Base-by-base conservation (phyloP, 768 basidiomycete genomes). In the Suillus bovinus region DNA sequence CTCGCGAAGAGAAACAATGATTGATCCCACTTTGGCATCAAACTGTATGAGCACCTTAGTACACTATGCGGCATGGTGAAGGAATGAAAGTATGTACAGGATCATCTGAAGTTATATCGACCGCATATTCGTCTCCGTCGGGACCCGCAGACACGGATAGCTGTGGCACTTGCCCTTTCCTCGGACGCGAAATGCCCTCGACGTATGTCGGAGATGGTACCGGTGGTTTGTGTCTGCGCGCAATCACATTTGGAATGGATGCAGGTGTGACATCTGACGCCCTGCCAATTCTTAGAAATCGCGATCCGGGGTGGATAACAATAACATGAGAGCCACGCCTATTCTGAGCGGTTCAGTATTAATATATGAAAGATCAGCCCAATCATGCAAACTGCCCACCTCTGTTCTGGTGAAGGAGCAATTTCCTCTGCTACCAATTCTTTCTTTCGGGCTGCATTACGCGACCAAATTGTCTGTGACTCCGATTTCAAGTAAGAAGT, bases 401-500 rank as follows among this genome's bases (percentile, higher is more conserved):
- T 82, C 64, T 80, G 79, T 34, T 87, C 85, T 60, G 70, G 70
- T 22, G 76, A 56, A 16, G 78, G 56, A 39, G 68, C 58, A 24
- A 70, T 69, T 63, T 86, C 83, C 60, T 81, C 80, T 36, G 71
- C 66, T 7, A 74, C 63, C 49, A 75, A 73, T 69, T 85, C 85
- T 64, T 78, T 80, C 71, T 82, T 86, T 39, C 80, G 80, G 57
- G 78, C 74, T 20, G 84, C 80, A 74, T 91, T 91, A 68, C 90
- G 79, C 11, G 84, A 79, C 90, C 91, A 94, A 16, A 91, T 71
- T 0, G 84, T 85, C 68, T 94, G 89, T 11, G 81, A 77, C 39
- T 94, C 92, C 1, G 84, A 81, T 70, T 93, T 93, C 59, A 93
- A 80, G 70, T 94, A 95, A 7, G 84, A 86, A 9, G 90, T 86